Evolutionary conservation across 169 alveolate species (phyloP), one percentile per base, ranked within the genome.

Genomic region (Sarcocystis neurona): DNA sequence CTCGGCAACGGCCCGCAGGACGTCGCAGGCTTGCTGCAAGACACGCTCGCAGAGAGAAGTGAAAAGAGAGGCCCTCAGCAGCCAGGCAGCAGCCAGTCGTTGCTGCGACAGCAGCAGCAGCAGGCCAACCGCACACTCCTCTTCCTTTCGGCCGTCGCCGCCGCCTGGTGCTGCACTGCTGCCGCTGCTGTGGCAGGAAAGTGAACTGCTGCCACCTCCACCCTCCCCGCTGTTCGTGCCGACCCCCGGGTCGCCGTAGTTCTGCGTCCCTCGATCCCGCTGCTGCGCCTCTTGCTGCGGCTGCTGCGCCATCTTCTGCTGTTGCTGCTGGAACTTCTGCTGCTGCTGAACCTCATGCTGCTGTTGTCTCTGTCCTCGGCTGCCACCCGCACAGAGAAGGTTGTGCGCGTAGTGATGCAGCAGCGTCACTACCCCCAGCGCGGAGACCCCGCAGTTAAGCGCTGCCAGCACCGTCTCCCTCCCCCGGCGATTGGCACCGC

Each of bases 391-490:
- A 1, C 8, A 15, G 46, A 72, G 53, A 39, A 39, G 32, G 53
- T 72, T 8, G 47, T 72, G 82, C 27, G 34, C 56, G 34, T 72
- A 72, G 53, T 72, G 82, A 39, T 72, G 82, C 39, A 72, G 58
- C 41, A 72, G 34, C 6, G 53, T 53, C 47, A 72, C 23, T 0
- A 72, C 82, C 34, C 82, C 82, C n/a, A 72, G 82, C 18, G 82
- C 18, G 41, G 82, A 72, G 47, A 72, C 53, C 82, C 82, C 34
- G 82, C 23, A 2, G 82, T 37, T 23, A 72, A 6, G n/a, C n/a
- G n/a, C n/a, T n/a, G n/a, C n/a, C n/a, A n/a, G n/a, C n/a, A n/a
- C n/a, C n/a, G n/a, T n/a, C n/a, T n/a, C n/a, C n/a, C n/a, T n/a
- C n/a, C n/a, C n/a, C n/a, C n/a, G n/a, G n/a, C n/a, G n/a, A n/a